Base-by-base conservation (phyloP, 1,284 basidiomycete species). In the Rhodotorula sp. region DNA sequence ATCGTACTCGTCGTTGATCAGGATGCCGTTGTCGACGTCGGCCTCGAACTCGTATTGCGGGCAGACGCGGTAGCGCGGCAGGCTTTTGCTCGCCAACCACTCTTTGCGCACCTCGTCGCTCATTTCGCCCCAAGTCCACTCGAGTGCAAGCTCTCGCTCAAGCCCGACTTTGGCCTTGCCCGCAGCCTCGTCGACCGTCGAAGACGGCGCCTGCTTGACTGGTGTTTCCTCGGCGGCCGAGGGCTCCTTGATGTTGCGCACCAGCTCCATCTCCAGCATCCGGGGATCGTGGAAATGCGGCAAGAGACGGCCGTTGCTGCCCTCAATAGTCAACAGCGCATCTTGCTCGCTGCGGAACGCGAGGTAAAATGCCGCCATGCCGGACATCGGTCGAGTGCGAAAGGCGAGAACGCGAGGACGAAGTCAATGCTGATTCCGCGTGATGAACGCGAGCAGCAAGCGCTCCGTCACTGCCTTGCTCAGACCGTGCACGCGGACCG, bases 361-460 rank as follows among this genome's bases (percentile, higher is more conserved):
- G 48, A 58, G 28, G 56, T 26, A 38, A 31, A 47, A 64, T 6
- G 55, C 15, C 18, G 10, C 14, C 16, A 43, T 8, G 7, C n/a
- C 16, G 31, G 23, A 3, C 23, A 5, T 21, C 48, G 60, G 26
- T 14, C 19, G n/a, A 8, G 19, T 8, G 23, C 64, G 64, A 21
- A 65, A 23, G 8, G 64, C 64, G 10, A 65, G 48, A 5, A 57
- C 56, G 18, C 64, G 64, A 4, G 56, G 57, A 2, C 57, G 56
- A 2, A 65, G 31, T 2, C 49, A 31, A 12, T 34, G 34, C 4
- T 31, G 19, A 16, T 58, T 58, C 5, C 64, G 64, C 5, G 43
- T 23, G 23, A 59, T 4, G 57, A 65, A 65, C 10, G 23, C 26
- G n/a, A 52, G 43, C 48, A 65, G 48, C 16, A 52, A 34, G 5